Percentiles rank a stretch among this genome's conserved stretches.
These are phyloP conservation scores for Daldinia eschscholtzii DNA, from an alignment of 2,329 filamentous ascomycete genomes.

Conservation along the genomic window DNA sequence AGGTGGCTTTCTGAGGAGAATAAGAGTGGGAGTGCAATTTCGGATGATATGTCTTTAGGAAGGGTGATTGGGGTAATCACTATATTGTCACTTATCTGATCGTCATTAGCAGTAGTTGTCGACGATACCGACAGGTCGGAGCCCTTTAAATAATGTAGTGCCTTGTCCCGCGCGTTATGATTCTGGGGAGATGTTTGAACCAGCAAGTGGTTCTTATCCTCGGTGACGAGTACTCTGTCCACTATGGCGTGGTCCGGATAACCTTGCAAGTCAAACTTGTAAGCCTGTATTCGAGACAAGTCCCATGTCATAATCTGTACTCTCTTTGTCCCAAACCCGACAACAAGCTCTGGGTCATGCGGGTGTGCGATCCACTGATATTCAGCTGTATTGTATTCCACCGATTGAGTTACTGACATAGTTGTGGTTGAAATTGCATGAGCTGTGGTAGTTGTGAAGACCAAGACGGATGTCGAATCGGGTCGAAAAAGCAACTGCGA, in stretches of 20 bases:
- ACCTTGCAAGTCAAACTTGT: not conserved
- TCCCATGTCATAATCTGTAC: constrained; percentile 16
- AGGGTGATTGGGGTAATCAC: constrained; percentile 11
- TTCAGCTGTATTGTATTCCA: constrained; percentile 13
- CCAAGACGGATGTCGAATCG: constrained; percentile 1
- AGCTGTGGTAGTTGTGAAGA: not conserved
- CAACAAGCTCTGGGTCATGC: constrained; percentile 34
- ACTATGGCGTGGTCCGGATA: not conserved
- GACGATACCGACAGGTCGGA: not conserved
- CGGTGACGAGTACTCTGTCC: constrained; percentile 35
- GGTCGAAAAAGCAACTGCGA: constrained; percentile 38
- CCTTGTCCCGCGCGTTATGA: constrained; percentile 2
- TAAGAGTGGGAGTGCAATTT: constrained; percentile 30
- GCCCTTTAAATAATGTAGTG: constrained; percentile 12
- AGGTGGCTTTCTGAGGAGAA: constrained; percentile 40
- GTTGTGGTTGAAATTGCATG: constrained; percentile 15
- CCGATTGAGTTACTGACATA: constrained; percentile 10
- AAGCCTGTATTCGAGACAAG: not conserved
- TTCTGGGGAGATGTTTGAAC: constrained; percentile 5
- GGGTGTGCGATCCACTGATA: constrained; percentile 43
- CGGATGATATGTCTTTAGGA: constrained; percentile 28
- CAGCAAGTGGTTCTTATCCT: constrained; percentile 40
- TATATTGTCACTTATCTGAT: not conserved
- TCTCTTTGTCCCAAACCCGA: constrained; percentile 37
- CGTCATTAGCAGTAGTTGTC: not conserved